A percentile compares a stretch with the other conserved stretches of the same genome.
Conservation (phyloP, 768 basidiomycete species). For the Glaciozyma antarctica region DNA sequence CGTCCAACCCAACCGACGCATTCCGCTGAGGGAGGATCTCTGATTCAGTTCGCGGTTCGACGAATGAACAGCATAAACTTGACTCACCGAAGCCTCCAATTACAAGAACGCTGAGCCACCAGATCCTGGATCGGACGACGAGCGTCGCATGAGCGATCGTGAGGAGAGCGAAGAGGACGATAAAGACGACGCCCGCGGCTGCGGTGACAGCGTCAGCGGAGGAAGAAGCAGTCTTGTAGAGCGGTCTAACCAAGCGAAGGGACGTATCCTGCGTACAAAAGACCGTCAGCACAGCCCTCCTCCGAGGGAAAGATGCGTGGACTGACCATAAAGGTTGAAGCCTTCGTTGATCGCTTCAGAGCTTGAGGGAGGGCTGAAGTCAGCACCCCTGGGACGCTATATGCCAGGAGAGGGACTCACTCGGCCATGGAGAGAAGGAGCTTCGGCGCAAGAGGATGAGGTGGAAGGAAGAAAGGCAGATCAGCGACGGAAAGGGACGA, state of each 20-base stretch:
- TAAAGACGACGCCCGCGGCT: slow-evolving; percentile 35
- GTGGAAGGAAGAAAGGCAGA: too few species aligned
- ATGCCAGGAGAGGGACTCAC: too few species aligned
- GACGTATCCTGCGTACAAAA: background rate
- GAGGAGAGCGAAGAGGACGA: slow-evolving; percentile 36
- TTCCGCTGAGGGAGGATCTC: too few species aligned
- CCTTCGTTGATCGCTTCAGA: background rate
- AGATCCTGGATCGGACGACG: slow-evolving; percentile 35
- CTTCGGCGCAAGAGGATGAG: too few species aligned
- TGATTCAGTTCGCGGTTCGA: too few species aligned
- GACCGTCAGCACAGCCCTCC: background rate
- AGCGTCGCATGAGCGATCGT: slow-evolving; percentile 32
- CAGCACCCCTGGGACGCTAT: too few species aligned
- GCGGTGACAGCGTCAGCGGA: background rate
- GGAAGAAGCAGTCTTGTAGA: background rate
- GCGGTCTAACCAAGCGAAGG: background rate
- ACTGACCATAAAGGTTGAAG: background rate
- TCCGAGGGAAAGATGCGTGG: background rate
- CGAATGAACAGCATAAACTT: too few species aligned
- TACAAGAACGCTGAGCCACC: slow-evolving; percentile 38
- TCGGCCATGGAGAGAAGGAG: too few species aligned
- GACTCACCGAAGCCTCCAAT: slow-evolving; percentile 30
- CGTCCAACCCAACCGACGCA: too few species aligned
- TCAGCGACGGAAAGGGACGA: too few species aligned
- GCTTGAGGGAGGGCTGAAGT: too few species aligned